A percentile compares a stretch with the other conserved stretches of the same genome.
Conservation (phyloP, 129 eudicot genomes). For the Ambrosia trifida region DNA sequence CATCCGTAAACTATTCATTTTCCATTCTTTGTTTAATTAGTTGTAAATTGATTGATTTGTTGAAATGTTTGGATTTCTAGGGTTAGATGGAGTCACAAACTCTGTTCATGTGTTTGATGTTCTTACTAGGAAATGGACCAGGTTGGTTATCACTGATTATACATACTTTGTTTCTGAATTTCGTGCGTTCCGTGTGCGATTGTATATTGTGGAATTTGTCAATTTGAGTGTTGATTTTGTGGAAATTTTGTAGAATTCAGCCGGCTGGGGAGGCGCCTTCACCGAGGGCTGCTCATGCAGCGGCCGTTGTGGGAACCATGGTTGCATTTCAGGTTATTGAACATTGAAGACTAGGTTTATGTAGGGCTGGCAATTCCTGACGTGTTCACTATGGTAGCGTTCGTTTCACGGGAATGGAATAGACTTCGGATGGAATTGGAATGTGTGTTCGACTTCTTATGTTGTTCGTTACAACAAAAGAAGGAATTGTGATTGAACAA, state of each 20-base stretch:
- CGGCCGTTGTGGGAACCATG: conserved; percentile 97
- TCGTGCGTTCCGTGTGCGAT: not conserved
- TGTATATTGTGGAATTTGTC: not conserved
- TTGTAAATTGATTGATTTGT: not conserved
- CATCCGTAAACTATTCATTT: conserved; percentile 45
- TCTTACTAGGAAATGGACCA: conserved; percentile 84
- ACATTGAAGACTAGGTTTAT: not conserved
- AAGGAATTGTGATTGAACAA: too few species aligned
- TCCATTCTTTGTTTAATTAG: not conserved
- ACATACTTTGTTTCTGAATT: not conserved
- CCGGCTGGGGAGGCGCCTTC: conserved; percentile 98
- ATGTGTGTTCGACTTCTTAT: too few species aligned
- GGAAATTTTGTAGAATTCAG: conserved; percentile 43
- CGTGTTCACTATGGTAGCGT: too few species aligned
- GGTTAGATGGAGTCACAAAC: conserved; percentile 95
- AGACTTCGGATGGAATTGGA: too few species aligned
- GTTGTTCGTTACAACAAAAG: too few species aligned
- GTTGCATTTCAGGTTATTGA: conserved; percentile 92
- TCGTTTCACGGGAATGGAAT: too few species aligned
- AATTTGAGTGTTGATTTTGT: conserved; percentile 23
- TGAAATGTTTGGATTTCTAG: conserved; percentile 35
- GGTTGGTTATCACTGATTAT: conserved; percentile 38
- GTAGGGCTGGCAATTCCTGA: too few species aligned
- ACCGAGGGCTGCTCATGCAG: conserved; percentile 97
- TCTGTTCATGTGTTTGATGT: conserved; percentile 84